phyloP scores from a whole-genome alignment of 2,329 filamentous ascomycete species.

The Monosporascus sp. region DNA sequence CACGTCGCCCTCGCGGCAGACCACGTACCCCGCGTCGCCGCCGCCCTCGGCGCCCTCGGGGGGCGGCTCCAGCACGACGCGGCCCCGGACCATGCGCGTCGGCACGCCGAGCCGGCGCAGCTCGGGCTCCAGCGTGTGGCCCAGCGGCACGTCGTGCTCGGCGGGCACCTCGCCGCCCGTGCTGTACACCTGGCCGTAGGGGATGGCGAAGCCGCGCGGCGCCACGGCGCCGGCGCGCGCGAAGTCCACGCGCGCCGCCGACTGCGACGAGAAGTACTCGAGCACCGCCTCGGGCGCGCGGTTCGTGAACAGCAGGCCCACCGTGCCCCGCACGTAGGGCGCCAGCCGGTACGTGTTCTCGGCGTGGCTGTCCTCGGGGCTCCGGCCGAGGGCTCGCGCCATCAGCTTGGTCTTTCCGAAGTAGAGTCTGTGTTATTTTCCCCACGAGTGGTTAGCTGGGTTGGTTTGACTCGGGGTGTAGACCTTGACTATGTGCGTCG shows the following conservation, averaged over 20 bases:
- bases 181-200: slow-evolving; percentile 75
- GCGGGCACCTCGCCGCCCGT: slow-evolving; percentile 72
- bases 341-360: slow-evolving; percentile 69
- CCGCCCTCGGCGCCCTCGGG: slow-evolving; percentile 48
- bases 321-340: slow-evolving; percentile 69
- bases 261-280: slow-evolving; percentile 58
- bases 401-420: slow-evolving; percentile 99
- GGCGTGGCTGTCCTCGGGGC: slow-evolving; percentile 72
- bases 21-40: slow-evolving; percentile 55
- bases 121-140: slow-evolving; percentile 86
- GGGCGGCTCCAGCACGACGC: slow-evolving; percentile 61
- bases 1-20: slow-evolving; percentile 80
- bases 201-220: slow-evolving; percentile 71
- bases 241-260: slow-evolving; percentile 62
- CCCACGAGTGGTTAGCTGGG: slow-evolving; percentile 9
- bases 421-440: slow-evolving; percentile 65
- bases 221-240: slow-evolving; percentile 80
- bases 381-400: slow-evolving; percentile 84
- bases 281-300: slow-evolving; percentile 62
- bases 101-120: slow-evolving; percentile 86
- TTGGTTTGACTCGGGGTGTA: slow-evolving; percentile 3
- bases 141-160: slow-evolving; percentile 80
- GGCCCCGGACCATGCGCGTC: slow-evolving; percentile 81
- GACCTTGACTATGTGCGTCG: neutral
- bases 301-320: slow-evolving; percentile 88